phyloP scores from a whole-genome alignment of 2,329 filamentous ascomycete genomes.

The Chaetomium sp. region DNA sequence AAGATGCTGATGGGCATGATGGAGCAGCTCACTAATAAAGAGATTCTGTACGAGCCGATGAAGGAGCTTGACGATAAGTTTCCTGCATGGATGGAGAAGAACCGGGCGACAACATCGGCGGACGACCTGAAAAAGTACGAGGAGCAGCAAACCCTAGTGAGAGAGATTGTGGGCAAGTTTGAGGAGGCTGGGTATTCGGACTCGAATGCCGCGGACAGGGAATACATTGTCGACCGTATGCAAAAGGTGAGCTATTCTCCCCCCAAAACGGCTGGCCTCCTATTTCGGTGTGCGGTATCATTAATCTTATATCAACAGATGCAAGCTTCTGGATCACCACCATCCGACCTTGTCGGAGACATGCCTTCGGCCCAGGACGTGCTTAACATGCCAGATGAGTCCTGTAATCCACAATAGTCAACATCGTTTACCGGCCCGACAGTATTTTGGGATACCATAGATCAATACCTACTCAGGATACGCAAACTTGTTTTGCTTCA shows the following conservation, averaged over 20 bases:
- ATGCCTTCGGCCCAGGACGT: conserved; percentile 76
- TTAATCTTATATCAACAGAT: conserved; percentile 52
- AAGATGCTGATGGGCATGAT: conserved; percentile 98
- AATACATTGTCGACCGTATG: conserved; percentile 96
- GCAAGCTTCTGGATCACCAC: conserved; percentile 90
- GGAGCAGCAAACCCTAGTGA: conserved; percentile 71
- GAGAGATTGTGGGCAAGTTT: conserved; percentile 83
- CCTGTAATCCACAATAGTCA: conserved; percentile 53
- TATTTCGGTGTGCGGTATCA: neutral
- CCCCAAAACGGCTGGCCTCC: neutral
- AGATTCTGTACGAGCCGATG: conserved; percentile 98
- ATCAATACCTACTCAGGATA: neutral
- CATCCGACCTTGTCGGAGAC: conserved; percentile 83
- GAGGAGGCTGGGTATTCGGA: conserved; percentile 77
- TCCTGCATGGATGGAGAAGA: conserved; percentile 78
- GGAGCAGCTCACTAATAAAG: conserved; percentile 97
- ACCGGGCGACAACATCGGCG: conserved; percentile 55
- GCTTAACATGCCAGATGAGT: conserved; percentile 53
- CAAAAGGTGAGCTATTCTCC: conserved; percentile 63
- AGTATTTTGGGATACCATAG: neutral
- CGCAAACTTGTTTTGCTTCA: neutral
- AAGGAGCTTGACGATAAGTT: conserved; percentile 94
- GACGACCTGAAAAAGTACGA: conserved; percentile 76
- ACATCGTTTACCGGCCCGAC: neutral
- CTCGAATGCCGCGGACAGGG: conserved; percentile 70